Evolutionary conservation across 2,329 filamentous ascomycete genomes (phyloP), one percentile per base, ranked within the genome.

Genomic region (Berkeleyomyces rouxiae): DNA sequence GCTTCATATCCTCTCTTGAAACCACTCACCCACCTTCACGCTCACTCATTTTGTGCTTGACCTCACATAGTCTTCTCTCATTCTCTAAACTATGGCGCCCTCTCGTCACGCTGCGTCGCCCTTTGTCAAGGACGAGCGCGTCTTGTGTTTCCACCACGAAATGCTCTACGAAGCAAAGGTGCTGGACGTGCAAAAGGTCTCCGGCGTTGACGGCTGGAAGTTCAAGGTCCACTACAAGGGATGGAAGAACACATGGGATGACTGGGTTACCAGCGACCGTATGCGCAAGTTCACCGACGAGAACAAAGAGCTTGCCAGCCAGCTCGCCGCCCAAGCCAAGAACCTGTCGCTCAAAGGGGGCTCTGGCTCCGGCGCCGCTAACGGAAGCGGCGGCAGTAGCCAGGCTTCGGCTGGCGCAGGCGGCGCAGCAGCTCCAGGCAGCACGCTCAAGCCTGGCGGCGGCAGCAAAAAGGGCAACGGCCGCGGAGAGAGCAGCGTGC

Each of bases 201-300:
- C 87, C 74, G 85, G 84, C 72, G 86, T 75, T 23, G 57, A 53
- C 40, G 55, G 57, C 36, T 90, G 84, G 71, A 84, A 90, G 72
- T 99, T 95, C 77, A 88, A 88, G 71, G 88, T 99, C 62, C 93
- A 99, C 75, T 99, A 99, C 78, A 97, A 97, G 75, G 93, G 93
- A 70, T 99, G 93, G 93, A 99, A 99, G 79, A 91, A 92, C 73
- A 96, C 90, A 80, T 99, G 93, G 93, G 93, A 99, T 76, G 93
- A 99, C 76, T 97, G 92, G 92, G 93, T 97, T 53, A 83, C 88
- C 31, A 85, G 90, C 74, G 92, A 97, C 72, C 88, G 93, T 67
- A 86, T 99, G 65, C 86, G 91, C 71, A 96, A 96, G 76, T 87
- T 92, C 72, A 96, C 86, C 60, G 90, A 95, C 63, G 93, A 97